Conservation (phyloP, 345 rosid species). For the Eucalyptus marginata region DNA sequence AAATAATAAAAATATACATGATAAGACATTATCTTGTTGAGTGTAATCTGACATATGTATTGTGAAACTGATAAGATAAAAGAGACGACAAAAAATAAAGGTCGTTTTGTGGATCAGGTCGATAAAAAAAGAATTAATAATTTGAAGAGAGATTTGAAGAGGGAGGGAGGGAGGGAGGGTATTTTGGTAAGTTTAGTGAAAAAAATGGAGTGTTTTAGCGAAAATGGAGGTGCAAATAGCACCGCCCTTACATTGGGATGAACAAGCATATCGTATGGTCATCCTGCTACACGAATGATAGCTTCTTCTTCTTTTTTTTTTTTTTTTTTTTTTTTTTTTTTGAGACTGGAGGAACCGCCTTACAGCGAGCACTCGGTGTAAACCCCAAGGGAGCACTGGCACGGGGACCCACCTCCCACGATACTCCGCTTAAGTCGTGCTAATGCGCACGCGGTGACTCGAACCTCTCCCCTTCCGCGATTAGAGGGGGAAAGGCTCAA, state of each 20-base stretch:
- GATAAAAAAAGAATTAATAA: neutral
- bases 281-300: neutral
- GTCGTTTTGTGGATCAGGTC: neutral
- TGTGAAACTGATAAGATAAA: neutral
- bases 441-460: no score
- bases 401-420: no score
- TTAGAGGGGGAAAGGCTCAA: no score
- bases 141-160: neutral
- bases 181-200: neutral
- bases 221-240: neutral
- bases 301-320: no score
- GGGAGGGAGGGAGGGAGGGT: no score
- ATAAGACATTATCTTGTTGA: neutral
- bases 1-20: neutral
- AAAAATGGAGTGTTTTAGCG: neutral
- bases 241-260: neutral
- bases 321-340: no score
- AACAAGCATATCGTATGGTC: neutral
- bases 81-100: neutral
- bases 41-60: neutral
- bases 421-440: no score
- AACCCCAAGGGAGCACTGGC: no score
- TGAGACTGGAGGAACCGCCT: no score
- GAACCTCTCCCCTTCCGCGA: no score
- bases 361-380: no score